phyloP scores from a whole-genome alignment of 352 stramenopile species.

The Phytophthora multivora region DNA sequence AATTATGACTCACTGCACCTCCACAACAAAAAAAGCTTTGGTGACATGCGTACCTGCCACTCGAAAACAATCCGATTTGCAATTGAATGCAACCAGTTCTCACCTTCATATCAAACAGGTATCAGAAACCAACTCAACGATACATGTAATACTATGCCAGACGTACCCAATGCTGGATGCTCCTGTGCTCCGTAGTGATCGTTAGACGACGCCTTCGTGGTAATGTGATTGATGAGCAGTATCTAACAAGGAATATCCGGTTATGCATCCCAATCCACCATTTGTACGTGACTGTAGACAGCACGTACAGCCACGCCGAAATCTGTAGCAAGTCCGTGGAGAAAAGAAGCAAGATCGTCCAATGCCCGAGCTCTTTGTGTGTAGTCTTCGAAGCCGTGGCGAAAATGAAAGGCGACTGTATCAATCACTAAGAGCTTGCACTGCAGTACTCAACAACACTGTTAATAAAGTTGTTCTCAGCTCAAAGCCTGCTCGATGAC shows the following conservation, averaged over 20 bases:
- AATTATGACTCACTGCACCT: not conserved
- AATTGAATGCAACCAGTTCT: conserved; percentile 73
- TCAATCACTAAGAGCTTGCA: conserved; percentile 93
- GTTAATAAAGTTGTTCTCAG: not conserved
- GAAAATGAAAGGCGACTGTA: conserved; percentile 94
- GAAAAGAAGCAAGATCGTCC: conserved; percentile 67
- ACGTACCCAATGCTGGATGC: conserved; percentile 39
- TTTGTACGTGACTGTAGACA: not conserved
- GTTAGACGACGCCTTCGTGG: conserved; percentile 44
- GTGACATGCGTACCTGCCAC: conserved; percentile 57
- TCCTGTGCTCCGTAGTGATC: conserved; percentile 22
- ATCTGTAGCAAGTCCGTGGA: conserved; percentile 66
- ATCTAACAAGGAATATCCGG: conserved; percentile 33
- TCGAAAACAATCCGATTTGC: conserved; percentile 63
- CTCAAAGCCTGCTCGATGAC: not conserved
- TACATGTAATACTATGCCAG: not conserved
- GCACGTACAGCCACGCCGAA: conserved; percentile 56
- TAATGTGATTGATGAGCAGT: conserved; percentile 77
- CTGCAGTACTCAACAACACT: conserved; percentile 24
- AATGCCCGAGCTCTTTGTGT: conserved; percentile 63
- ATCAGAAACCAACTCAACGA: not conserved
- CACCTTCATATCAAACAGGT: conserved; percentile 37
- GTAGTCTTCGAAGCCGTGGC: conserved; percentile 85
- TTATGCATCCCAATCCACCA: not conserved
- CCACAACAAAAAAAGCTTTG: not conserved